These are phyloP conservation scores for Melocanna baccifera DNA, from an alignment of 176 grass and related monocot genomes.

Conservation along the genomic window DNA sequence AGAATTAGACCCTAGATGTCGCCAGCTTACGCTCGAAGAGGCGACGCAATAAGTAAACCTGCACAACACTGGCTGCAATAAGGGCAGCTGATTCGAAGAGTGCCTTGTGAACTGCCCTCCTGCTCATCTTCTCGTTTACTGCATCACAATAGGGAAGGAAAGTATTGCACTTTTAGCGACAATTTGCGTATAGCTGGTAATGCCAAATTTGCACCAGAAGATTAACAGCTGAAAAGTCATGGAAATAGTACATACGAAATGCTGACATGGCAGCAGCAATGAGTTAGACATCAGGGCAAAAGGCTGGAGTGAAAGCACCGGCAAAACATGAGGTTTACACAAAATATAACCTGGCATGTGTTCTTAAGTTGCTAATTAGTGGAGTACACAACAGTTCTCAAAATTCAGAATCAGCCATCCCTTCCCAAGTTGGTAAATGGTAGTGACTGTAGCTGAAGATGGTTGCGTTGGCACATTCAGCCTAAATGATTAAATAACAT, in stretches of 20 bases:
- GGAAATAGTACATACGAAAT: background rate
- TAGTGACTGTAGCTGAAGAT: background rate
- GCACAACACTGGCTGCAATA: slow-evolving; percentile 61
- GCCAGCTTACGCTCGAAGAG: slow-evolving; percentile 79
- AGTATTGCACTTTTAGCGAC: background rate
- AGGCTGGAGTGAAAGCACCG: background rate
- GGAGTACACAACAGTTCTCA: background rate
- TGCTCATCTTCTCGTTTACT: slow-evolving; percentile 94
- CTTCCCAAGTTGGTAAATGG: background rate
- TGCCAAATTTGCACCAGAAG: background rate
- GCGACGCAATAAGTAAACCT: slow-evolving; percentile 69
- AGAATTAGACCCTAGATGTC: slow-evolving; percentile 63
- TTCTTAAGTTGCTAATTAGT: background rate
- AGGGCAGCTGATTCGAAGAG: slow-evolving; percentile 82
- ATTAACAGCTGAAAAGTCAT: background rate
- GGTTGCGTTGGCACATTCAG: background rate
- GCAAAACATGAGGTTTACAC: background rate
- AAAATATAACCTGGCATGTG: background rate
- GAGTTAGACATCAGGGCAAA: background rate
- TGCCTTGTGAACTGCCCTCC: slow-evolving; percentile 74
- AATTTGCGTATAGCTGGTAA: background rate
- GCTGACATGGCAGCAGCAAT: background rate
- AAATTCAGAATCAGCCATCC: background rate
- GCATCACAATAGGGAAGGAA: background rate
- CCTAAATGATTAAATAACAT: background rate